Conservation (phyloP, 257 asterid species). For the Salvia rosmarinus region DNA sequence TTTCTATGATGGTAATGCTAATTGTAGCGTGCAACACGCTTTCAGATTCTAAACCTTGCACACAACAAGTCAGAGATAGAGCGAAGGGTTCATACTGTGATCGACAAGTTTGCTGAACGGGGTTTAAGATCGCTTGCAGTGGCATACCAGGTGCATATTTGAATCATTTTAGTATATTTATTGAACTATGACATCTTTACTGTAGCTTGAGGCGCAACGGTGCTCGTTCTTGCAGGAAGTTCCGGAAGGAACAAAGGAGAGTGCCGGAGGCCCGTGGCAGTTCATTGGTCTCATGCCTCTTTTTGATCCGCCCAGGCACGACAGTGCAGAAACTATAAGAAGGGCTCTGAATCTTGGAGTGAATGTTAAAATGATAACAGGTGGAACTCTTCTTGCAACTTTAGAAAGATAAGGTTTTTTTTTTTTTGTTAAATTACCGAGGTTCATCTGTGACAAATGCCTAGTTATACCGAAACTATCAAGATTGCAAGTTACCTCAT, state of each 20-base stretch:
- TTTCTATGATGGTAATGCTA: conserved; percentile 18
- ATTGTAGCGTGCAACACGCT: conserved; percentile 13
- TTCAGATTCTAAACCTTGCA: conserved; percentile 79
- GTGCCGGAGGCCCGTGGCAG: conserved; percentile 90
- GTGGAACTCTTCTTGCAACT: conserved; percentile 35
- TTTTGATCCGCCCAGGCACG: conserved; percentile 96
- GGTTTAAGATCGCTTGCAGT: conserved; percentile 91
- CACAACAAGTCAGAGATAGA: conserved; percentile 82
- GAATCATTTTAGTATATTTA: neutral
- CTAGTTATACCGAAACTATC: conserved; percentile 6
- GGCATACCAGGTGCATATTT: conserved; percentile 75
- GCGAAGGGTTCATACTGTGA: conserved; percentile 74
- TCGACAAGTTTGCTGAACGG: conserved; percentile 90
- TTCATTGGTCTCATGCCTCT: conserved; percentile 93
- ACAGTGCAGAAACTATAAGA: conserved; percentile 89
- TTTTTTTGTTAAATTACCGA: neutral
- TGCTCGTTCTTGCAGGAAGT: conserved; percentile 64
- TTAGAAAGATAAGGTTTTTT: neutral
- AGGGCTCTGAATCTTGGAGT: conserved; percentile 92
- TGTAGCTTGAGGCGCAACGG: conserved; percentile 23
- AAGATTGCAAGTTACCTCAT: neutral
- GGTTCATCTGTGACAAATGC: neutral
- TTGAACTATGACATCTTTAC: conserved; percentile 10
- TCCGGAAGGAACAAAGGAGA: conserved; percentile 77
- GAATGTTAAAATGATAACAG: conserved; percentile 94